Percentiles rank a stretch among this genome's conserved stretches.
These are phyloP conservation scores for Suhomyces tanzawaensis DNA, from an alignment of 805 yeast species.

Conservation along the genomic window DNA sequence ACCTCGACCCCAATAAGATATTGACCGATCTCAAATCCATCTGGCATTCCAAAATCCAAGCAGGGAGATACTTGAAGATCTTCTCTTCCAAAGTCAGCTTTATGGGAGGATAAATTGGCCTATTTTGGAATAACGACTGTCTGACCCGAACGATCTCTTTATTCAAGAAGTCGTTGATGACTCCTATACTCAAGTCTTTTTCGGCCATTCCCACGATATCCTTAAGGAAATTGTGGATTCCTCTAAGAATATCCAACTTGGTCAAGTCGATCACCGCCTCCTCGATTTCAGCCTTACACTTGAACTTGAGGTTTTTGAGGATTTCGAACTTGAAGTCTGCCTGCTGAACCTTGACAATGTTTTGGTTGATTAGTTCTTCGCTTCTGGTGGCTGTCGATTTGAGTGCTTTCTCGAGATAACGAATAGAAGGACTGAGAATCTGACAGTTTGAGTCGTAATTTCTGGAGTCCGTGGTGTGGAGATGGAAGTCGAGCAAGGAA, in stretches of 20 bases:
- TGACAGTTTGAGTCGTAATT: conserved; percentile 36
- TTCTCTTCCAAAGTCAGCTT: conserved; percentile 7
- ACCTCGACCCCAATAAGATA: conserved; percentile 36
- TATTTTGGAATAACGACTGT: neutral
- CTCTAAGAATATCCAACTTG: conserved; percentile 29
- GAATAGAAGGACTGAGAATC: conserved; percentile 30
- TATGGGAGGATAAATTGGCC: neutral
- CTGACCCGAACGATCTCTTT: conserved; percentile 14
- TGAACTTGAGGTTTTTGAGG: conserved; percentile 27
- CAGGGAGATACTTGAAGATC: conserved; percentile 27
- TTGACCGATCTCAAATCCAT: conserved; percentile 15
- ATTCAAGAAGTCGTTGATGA: conserved; percentile 27
- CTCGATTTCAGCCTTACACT: conserved; percentile 18
- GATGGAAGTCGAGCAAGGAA: conserved; percentile 33
- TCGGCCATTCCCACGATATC: conserved; percentile 25
- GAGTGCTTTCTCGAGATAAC: conserved; percentile 27
- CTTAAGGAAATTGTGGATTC: conserved; percentile 28
- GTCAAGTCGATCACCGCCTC: conserved; percentile 25
- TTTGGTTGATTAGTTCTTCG: conserved; percentile 1
- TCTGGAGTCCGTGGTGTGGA: conserved; percentile 28
- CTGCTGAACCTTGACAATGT: conserved; percentile 18
- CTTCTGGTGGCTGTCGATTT: neutral
- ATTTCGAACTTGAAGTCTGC: conserved; percentile 21
- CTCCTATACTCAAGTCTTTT: conserved; percentile 25
- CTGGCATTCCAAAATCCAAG: conserved; percentile 31